These are phyloP conservation scores for Fistulinella prunicolor DNA, from an alignment of 768 basidiomycete species.

Conservation along the genomic window DNA sequence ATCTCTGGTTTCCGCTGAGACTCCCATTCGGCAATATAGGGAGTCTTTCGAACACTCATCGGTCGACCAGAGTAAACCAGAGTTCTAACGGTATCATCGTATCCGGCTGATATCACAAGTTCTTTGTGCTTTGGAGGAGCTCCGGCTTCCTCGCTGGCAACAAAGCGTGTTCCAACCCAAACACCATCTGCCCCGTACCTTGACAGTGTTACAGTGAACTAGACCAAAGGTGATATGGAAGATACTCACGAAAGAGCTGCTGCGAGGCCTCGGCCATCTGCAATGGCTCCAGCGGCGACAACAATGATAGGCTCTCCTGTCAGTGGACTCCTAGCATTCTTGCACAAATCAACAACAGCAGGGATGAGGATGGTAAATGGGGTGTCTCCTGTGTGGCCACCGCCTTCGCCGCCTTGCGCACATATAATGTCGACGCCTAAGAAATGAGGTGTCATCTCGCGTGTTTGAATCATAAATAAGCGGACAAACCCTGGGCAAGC, in stretches of 20 bases:
- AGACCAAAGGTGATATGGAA: background rate
- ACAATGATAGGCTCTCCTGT: slow-evolving; percentile 76
- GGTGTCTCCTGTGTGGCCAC: slow-evolving; percentile 84
- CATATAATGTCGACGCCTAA: slow-evolving; percentile 87
- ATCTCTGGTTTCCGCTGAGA: slow-evolving; percentile 58
- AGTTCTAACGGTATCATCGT: slow-evolving; percentile 71
- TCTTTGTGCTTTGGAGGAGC: slow-evolving; percentile 76
- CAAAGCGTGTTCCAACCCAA: slow-evolving; percentile 88
- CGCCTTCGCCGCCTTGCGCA: slow-evolving; percentile 85
- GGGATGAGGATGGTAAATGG: slow-evolving; percentile 82
- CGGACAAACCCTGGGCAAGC: slow-evolving; percentile 56
- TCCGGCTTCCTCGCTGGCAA: slow-evolving; percentile 76
- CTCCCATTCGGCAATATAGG: slow-evolving; percentile 80
- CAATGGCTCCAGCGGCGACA: slow-evolving; percentile 82
- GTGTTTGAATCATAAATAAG: background rate
- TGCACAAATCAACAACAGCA: slow-evolving; percentile 77
- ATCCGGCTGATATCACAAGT: slow-evolving; percentile 62
- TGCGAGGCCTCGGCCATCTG: slow-evolving; percentile 79
- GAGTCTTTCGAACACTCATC: slow-evolving; percentile 76
- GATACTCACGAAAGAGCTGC: slow-evolving; percentile 59
- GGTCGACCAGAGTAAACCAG: slow-evolving; percentile 78
- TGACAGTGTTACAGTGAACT: background rate
- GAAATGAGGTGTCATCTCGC: background rate
- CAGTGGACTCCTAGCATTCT: slow-evolving; percentile 63
- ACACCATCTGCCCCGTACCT: slow-evolving; percentile 83